Percentiles rank a stretch among this genome's conserved stretches.
These are phyloP conservation scores for Wickerhamia fluorescens DNA, from an alignment of 805 yeast genomes.

Conservation along the genomic window DNA sequence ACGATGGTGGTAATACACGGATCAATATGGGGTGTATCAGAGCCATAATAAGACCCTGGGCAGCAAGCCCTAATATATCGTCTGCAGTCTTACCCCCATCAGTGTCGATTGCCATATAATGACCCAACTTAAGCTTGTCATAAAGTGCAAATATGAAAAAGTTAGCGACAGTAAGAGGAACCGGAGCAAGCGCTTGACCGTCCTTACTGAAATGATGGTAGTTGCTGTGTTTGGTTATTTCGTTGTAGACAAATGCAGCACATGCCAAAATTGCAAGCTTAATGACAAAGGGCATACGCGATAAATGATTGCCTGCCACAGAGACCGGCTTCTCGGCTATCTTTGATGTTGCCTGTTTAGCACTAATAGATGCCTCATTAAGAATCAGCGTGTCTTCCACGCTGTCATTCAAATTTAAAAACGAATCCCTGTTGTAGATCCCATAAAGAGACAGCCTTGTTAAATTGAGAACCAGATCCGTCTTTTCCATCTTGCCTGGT, in stretches of 20 bases:
- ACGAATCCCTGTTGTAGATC: slow-evolving; percentile 41
- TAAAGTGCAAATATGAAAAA: slow-evolving; percentile 8
- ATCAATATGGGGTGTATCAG: slow-evolving; percentile 42
- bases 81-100: slow-evolving; percentile 7
- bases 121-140: slow-evolving; percentile 8
- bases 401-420: slow-evolving; percentile 26
- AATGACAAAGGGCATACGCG: slow-evolving; percentile 5
- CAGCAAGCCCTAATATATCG: slow-evolving; percentile 19
- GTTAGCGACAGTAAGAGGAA: slow-evolving; percentile 9
- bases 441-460: slow-evolving; percentile 47
- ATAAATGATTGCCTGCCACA: slow-evolving; percentile 1
- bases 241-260: slow-evolving; percentile 49
- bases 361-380: too few relatives aligned
- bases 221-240: slow-evolving; percentile 45
- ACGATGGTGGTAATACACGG: slow-evolving; percentile 19
- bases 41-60: slow-evolving; percentile 59
- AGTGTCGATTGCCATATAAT: slow-evolving; percentile 3
- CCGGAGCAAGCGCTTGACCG: slow-evolving; percentile 28
- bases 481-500: slow-evolving; percentile 16
- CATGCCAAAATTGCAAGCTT: slow-evolving; percentile 25
- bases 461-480: slow-evolving; percentile 39
- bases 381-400: too few relatives aligned
- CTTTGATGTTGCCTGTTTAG: slow-evolving; percentile 3
- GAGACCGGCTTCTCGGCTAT: background rate
- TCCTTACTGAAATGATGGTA: too few relatives aligned